phyloP scores from a whole-genome alignment of 2,329 filamentous ascomycete genomes.

The Sporothrix pseudoabietina region DNA sequence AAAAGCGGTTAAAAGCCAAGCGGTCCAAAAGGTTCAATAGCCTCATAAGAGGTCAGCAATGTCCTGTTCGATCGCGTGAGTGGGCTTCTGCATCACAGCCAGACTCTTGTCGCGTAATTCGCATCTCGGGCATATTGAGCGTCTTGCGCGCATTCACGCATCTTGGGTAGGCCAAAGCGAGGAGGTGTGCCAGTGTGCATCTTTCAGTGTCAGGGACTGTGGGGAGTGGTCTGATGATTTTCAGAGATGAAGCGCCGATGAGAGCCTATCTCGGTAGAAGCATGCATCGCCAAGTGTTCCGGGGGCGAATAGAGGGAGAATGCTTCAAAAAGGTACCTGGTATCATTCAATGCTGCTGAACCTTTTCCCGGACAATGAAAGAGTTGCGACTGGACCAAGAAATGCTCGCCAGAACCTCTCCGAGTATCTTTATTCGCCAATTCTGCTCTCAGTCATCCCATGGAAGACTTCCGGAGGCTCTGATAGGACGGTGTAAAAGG shows the following conservation, averaged over 20 bases:
- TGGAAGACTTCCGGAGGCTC: not conserved
- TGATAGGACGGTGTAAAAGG: not conserved
- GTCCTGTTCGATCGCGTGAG: not conserved
- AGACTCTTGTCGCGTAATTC: not conserved
- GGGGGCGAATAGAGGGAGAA: not conserved
- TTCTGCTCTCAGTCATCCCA: constrained; percentile 5
- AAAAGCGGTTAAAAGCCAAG: not conserved
- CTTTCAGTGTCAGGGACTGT: not conserved
- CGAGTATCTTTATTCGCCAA: constrained; percentile 1
- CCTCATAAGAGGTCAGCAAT: not conserved
- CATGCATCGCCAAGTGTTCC: constrained; percentile 1
- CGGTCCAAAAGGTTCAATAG: not conserved
- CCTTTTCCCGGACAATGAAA: not conserved
- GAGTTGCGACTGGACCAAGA: not conserved
- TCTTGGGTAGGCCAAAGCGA: not conserved
- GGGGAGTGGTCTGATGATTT: not conserved
- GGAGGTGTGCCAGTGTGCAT: not conserved
- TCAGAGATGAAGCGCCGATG: not conserved
- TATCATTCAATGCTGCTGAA: not conserved
- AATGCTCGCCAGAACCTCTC: not conserved
- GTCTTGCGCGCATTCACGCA: not conserved
- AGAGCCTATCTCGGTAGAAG: not conserved
- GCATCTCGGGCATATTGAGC: no score
- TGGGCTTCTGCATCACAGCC: not conserved
- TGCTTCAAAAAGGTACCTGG: not conserved